phyloP scores from a whole-genome alignment of 2,329 filamentous ascomycete genomes.

The Alternaria sp. region DNA sequence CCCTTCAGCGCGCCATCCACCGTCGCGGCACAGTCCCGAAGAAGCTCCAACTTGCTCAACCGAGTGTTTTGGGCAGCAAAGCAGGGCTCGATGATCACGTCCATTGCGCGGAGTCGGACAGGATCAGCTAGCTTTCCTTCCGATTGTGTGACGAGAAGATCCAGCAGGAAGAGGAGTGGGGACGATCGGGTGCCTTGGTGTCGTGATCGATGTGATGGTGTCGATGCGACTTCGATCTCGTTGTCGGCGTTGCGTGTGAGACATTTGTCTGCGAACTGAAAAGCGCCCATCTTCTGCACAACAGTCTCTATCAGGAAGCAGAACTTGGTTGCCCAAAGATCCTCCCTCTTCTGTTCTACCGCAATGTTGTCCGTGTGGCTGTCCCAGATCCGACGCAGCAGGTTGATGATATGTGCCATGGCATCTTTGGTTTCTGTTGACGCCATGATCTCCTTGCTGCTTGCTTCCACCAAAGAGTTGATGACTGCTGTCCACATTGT shows the following conservation, averaged over 20 bases:
- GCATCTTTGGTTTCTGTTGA: conserved; percentile 83
- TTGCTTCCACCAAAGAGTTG: conserved; percentile 69
- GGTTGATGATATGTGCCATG: conserved; percentile 72
- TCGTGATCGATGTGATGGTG: conserved; percentile 67
- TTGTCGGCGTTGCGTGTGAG: conserved; percentile 62
- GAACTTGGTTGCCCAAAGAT: conserved; percentile 58
- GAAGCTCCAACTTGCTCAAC: conserved; percentile 47
- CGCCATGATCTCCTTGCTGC: conserved; percentile 86
- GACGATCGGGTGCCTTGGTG: conserved; percentile 60
- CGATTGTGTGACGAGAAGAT: conserved; percentile 60
- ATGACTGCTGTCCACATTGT: conserved; percentile 69
- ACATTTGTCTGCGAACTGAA: conserved; percentile 59
- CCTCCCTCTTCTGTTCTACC: conserved; percentile 41
- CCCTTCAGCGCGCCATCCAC: conserved; percentile 27
- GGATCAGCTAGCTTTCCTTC: conserved; percentile 49
- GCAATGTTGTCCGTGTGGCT: conserved; percentile 53
- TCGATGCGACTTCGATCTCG: conserved; percentile 67
- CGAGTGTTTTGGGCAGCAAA: conserved; percentile 52
- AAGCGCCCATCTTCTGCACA: conserved; percentile 57
- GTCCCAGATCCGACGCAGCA: conserved; percentile 74
- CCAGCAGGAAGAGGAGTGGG: conserved; percentile 71
- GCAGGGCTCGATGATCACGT: conserved; percentile 65
- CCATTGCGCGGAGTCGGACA: conserved; percentile 48
- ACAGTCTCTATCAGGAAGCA: conserved; percentile 59
- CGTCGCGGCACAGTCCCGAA: conserved; percentile 43